Conservation (phyloP, 1,284 basidiomycete species). For the Sanghuangporus weigelae region DNA sequence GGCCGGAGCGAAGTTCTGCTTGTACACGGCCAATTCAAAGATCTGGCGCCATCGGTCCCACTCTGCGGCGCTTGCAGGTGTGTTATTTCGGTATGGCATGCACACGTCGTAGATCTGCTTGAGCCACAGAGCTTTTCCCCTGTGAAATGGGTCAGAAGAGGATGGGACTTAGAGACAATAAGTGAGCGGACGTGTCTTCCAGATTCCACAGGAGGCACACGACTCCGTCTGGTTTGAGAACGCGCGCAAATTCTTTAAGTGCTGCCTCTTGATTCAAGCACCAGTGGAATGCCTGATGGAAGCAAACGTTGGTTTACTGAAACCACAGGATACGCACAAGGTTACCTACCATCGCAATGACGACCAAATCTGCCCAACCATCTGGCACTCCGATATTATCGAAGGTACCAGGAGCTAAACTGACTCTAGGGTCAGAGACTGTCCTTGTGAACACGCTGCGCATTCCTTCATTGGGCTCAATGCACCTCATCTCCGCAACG, state of each 20-base stretch:
- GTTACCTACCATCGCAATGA: constrained; percentile 63
- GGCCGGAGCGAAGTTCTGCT: constrained; percentile 43
- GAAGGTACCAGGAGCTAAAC: constrained; percentile 57
- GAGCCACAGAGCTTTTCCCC: background rate
- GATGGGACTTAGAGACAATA: constrained; percentile 58
- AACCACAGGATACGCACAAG: background rate
- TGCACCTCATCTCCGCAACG: constrained; percentile 49
- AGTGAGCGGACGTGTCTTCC: constrained; percentile 56
- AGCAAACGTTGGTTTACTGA: background rate
- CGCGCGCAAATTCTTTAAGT: constrained; percentile 59
- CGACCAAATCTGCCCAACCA: constrained; percentile 68
- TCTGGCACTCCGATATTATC: constrained; percentile 50
- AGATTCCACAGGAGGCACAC: constrained; percentile 68
- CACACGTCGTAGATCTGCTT: constrained; percentile 2
- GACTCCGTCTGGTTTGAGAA: constrained; percentile 62
- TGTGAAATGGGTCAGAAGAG: background rate
- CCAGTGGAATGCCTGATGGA: constrained; percentile 74
- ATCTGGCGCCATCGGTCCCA: constrained; percentile 59
- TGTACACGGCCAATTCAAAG: constrained; percentile 54
- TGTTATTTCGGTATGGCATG: background rate
- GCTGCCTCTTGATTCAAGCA: constrained; percentile 67
- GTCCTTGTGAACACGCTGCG: constrained; percentile 51
- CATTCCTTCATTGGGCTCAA: constrained; percentile 76
- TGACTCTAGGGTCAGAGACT: constrained; percentile 45
- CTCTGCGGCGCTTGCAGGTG: constrained; percentile 32